Base-by-base conservation (phyloP, 2,329 filamentous ascomycete genomes). In the Trichoderma koningii region DNA sequence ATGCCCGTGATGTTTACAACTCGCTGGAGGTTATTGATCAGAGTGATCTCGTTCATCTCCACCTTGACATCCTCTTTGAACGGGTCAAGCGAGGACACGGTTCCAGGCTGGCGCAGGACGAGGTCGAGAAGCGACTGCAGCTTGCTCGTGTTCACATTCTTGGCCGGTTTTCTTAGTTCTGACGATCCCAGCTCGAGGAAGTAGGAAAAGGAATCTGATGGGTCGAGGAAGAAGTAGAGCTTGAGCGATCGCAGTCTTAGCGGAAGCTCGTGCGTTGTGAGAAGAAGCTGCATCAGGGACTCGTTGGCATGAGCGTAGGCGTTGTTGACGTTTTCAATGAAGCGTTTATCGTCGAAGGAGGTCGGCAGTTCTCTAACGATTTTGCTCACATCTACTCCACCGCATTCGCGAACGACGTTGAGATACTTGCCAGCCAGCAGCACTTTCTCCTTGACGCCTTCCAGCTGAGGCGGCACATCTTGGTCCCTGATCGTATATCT, bases 21-120 rank as follows among this genome's bases (percentile, higher is more conserved):
- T 61, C 94, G 89, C 84, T 97, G 96, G 66, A 99, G 82, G 80
- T 93, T 96, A 73, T 96, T 96, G 14, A 93, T 96, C 52, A 99
- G 85, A 6, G 92, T 92, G 45, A 94, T 89, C 71, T 97, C 93
- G 75, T 97, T 97, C 90, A 98, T 97, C 72, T 93, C 89, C 23
- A 99, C 92, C 77, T 96, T 96, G 76, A 99, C 92, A 74, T 99
- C 94, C 78, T 99, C 95, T 74, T 98, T 99, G 83, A 96, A 99
- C 0, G 94, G 93, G 74, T 99, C 95, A 65, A 96, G 85, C 0
- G 93, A 93, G 15, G 96, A 94, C 55, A 97, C 90, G 71, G 91
- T 97, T 48, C 95, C 95, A 2, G 95, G 93, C 73, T 99, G 95
- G n/a, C 95, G 92, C 56, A 99, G 84, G 0, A 97, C 94, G 28